Evolutionary conservation across 2,329 filamentous ascomycete genomes (phyloP).

Genomic region (Curvularia lunata): DNA sequence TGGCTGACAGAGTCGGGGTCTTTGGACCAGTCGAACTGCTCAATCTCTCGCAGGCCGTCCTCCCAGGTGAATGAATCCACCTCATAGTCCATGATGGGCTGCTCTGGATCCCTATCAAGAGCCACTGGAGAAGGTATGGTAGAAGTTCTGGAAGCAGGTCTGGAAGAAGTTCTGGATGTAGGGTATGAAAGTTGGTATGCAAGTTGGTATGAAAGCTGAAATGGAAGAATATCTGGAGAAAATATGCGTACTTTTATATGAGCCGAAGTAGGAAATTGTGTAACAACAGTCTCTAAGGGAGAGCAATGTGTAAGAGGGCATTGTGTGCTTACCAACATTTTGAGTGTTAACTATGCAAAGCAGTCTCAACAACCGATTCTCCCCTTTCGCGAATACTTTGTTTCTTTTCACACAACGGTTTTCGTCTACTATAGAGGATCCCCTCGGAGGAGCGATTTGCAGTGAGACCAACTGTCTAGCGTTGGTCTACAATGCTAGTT

Average conservation of each 20-base stretch:
- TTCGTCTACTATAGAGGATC: background rate
- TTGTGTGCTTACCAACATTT: background rate
- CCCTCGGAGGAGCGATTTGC: too few relatives aligned
- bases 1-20: too few relatives aligned
- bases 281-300: slow-evolving; percentile 15
- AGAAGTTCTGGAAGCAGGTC: too few relatives aligned
- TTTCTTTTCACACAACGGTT: background rate
- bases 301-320: background rate
- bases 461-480: background rate
- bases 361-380: background rate
- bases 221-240: too few relatives aligned
- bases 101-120: background rate
- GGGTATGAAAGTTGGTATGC: too few relatives aligned
- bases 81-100: too few relatives aligned
- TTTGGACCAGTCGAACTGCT: slow-evolving; percentile 32
- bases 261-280: slow-evolving; percentile 5
- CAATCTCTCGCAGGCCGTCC: slow-evolving; percentile 31
- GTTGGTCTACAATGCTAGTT: background rate
- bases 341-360: background rate
- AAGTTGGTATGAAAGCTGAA: too few relatives aligned
- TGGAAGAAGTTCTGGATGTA: too few relatives aligned
- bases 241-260: background rate
- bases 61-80: slow-evolving; percentile 21
- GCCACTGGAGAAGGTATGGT: background rate
- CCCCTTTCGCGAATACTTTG: background rate